Base-by-base conservation (phyloP, 75 land plant species). In the Sequoiadendron giganteum region DNA sequence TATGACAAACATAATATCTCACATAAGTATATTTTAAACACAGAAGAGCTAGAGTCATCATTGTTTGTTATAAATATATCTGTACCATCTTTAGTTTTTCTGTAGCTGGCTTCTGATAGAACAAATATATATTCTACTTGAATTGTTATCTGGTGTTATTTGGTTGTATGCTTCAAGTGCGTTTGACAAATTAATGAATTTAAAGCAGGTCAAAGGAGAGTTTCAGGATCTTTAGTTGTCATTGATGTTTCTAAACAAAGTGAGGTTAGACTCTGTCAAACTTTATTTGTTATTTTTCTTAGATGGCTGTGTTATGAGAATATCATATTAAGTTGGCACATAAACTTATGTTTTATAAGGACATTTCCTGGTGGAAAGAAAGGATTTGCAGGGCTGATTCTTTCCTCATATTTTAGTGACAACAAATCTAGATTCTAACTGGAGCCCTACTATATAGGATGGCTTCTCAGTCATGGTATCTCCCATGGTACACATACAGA, bases 221-320 rank as follows among this genome's bases (percentile, higher is more conserved):
- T 87, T 85, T 95, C 98, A 87, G 98, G 99, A 43, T 98, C 99
- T 21, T 90, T 97, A 86, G 58, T 97, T 89, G 96, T 96, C 32
- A 90, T 94, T 88, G 98, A 96, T 70, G 92, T 95, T 88, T 92
- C 93, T 18, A 91, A 88, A 55, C 87, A 92, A 82, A 76, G 65
- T 78, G 95, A 97, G 99, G 99, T 97, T 28, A 82, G 84, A 82
- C 10, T 28, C 8, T 30, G 19, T 82, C 2, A 30, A 70, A 58
- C 39, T 58, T 86, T 90, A 52, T 82, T 88, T 72, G 58, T n/a
- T 87, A 86, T 39, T 79, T 21, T 79, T 34, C 19, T 16, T 80
- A 80, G 83, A 43, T 80, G 25, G 48, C 13, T 21, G 6, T 25
- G 19, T 42, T 43, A 19, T 80, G n/a, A 80, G 18, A 77, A 39